phyloP scores from a whole-genome alignment of 2,329 filamentous ascomycete species.

The Diaporthe citri region DNA sequence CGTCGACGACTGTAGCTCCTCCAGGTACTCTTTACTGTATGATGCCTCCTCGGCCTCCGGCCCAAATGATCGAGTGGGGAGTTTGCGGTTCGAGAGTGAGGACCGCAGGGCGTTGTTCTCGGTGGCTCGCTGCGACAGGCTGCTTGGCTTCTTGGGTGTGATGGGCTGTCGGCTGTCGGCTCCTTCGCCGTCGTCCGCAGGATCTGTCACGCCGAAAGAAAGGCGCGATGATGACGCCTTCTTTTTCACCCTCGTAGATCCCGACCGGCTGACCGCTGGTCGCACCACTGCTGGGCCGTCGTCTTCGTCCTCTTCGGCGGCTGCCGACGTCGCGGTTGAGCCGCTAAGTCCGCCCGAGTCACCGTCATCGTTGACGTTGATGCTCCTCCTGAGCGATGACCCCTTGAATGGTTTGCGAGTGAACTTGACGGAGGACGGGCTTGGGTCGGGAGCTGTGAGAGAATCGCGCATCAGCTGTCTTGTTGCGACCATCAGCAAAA shows the following conservation, averaged over 20 bases:
- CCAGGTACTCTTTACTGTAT: slow-evolving; percentile 89
- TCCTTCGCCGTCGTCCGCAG: slow-evolving; percentile 60
- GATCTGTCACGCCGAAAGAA: slow-evolving; percentile 78
- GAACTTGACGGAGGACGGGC: slow-evolving; percentile 58
- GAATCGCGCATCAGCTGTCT: slow-evolving; percentile 49
- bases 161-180: slow-evolving; percentile 62
- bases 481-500: slow-evolving; percentile 45
- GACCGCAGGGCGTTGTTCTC: slow-evolving; percentile 56
- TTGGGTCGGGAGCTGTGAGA: slow-evolving; percentile 44
- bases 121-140: slow-evolving; percentile 51
- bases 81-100: slow-evolving; percentile 56
- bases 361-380: slow-evolving; percentile 59
- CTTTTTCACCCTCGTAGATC: slow-evolving; percentile 75
- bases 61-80: slow-evolving; percentile 70
- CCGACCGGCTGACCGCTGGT: slow-evolving; percentile 60
- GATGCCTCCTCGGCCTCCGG: slow-evolving; percentile 77
- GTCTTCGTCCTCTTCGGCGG: slow-evolving; percentile 57
- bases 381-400: slow-evolving; percentile 69
- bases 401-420: slow-evolving; percentile 68
- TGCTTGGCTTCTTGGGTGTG: slow-evolving; percentile 65
- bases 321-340: slow-evolving; percentile 40
- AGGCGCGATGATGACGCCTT: slow-evolving; percentile 78
- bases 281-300: slow-evolving; percentile 63
- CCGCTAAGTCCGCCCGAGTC: slow-evolving; percentile 40
- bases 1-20: slow-evolving; percentile 87